Conservation (phyloP, 768 basidiomycete species). For the Tephrocybe sp. region DNA sequence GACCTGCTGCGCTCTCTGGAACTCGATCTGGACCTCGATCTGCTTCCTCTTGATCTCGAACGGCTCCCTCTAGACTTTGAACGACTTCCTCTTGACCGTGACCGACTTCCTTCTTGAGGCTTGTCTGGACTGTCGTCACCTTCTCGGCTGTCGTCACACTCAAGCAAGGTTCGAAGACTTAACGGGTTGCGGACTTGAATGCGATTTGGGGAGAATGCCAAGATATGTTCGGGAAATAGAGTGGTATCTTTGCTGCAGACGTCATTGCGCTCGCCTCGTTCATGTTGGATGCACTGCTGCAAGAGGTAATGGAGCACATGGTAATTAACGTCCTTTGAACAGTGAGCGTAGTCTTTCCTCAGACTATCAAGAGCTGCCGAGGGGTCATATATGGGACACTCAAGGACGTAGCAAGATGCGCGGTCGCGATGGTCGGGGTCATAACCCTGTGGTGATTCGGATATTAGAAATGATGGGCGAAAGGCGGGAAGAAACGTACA, state of each 20-base stretch:
- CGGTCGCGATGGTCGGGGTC: constrained; percentile 1
- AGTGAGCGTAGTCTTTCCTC: constrained; percentile 10
- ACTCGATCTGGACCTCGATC: too few species aligned
- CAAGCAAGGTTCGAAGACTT: constrained; percentile 11
- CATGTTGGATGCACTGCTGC: constrained; percentile 14
- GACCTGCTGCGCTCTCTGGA: constrained; percentile 4
- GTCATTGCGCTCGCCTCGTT: constrained; percentile 5
- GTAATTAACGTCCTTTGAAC: constrained; percentile 13
- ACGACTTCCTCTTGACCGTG: neutral
- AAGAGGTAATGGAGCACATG: constrained; percentile 15
- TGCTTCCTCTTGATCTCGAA: constrained; percentile 1
- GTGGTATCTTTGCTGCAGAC: constrained; percentile 12
- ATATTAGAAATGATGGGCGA: neutral
- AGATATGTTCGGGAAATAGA: constrained; percentile 12
- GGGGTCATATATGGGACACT: constrained; percentile 13
- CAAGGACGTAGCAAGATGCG: constrained; percentile 13
- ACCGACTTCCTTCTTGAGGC: neutral
- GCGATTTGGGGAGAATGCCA: constrained; percentile 10
- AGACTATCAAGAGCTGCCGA: constrained; percentile 7
- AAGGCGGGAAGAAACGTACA: neutral
- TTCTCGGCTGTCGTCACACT: constrained; percentile 9
- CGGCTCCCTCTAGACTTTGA: neutral
- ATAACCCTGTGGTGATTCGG: constrained; percentile 3
- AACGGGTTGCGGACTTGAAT: constrained; percentile 3
- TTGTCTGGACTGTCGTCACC: neutral